Base-by-base conservation (phyloP, 257 asterid genomes). In the Rubia yunnanensis region DNA sequence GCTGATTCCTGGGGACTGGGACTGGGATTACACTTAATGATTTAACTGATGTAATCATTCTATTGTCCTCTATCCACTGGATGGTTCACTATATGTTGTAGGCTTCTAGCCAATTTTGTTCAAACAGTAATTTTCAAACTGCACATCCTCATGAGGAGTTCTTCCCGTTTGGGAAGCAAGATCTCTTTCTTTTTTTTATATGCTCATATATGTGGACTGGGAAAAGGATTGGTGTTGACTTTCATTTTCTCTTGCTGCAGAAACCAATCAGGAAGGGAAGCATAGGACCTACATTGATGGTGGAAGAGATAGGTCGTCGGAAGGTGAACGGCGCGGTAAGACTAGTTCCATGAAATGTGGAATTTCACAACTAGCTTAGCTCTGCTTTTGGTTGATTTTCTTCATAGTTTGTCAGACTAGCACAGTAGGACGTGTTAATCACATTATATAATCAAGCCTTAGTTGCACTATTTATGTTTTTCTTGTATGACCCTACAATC, bases 181-280 rank as follows among this genome's bases (percentile, higher is more conserved):
- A 52, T 30, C 15, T 52, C 28, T 18, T 35, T 4, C 27, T 38
- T 5, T 27, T 30, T 15, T 27, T 30, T 15, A 57, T 30, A 5
- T 36, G 27, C 28, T 60, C 26, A 32, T 9, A 17, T 46, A 49
- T 41, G 11, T 5, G 28, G 35, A 63, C 30, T 18, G 32, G 49
- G 6, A 26, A 63, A 59, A 10, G 63, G 10, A 61, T 28, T 7
- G 26, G 62, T 44, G 30, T 64, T 23, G 22, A 38, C 52, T 64
- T 60, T 10, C 48, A 10, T 17, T 54, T 26, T 67, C 18, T 60
- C 18, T 70, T 70, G 17, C 67, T 82, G 81, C 89, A 94, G 99
- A 90, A 88, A 82, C 98, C 98, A 52, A 88, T 94, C 48, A 86
- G 95, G 72, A 88, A 94, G 80, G 99, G 99, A 71, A 90, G 65